phyloP scores from a whole-genome alignment of 2,329 filamentous ascomycete genomes.

The Aspergillus clavatus region DNA sequence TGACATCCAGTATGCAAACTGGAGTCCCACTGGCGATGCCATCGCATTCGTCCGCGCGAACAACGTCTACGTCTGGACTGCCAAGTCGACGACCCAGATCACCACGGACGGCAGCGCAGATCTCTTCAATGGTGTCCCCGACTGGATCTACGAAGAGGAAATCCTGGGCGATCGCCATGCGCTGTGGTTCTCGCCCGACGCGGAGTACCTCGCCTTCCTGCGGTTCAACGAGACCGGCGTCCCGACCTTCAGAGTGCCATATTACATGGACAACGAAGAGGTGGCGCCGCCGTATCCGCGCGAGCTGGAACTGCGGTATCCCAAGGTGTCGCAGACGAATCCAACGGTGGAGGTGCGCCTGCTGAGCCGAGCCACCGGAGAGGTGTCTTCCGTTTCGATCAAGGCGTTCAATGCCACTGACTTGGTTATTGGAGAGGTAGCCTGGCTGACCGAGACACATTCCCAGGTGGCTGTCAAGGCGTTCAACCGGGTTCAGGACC shows the following conservation, averaged over 20 bases:
- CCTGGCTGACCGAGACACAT: constrained; percentile 61
- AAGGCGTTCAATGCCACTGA: constrained; percentile 57
- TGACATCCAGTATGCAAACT: constrained; percentile 63
- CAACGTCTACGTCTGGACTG: constrained; percentile 57
- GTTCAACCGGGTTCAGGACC: constrained; percentile 65
- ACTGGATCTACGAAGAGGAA: constrained; percentile 90
- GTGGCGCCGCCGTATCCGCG: constrained; percentile 58
- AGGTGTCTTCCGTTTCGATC: constrained; percentile 47
- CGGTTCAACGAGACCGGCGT: constrained; percentile 76
- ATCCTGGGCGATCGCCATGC: constrained; percentile 70
- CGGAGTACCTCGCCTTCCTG: constrained; percentile 78
- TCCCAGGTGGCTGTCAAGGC: constrained; percentile 59
- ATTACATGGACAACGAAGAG: constrained; percentile 58
- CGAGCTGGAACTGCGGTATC: constrained; percentile 61
- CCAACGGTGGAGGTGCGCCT: constrained; percentile 60
- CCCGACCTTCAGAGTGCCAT: constrained; percentile 60
- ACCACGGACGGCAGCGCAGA: constrained; percentile 78
- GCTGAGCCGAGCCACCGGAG: constrained; percentile 48
- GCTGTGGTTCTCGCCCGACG: constrained; percentile 88
- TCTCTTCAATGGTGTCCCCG: constrained; percentile 84
- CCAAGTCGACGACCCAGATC: constrained; percentile 57
- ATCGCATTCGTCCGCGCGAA: constrained; percentile 65
- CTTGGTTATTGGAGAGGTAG: constrained; percentile 62
- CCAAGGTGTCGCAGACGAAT: constrained; percentile 64
- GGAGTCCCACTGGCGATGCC: constrained; percentile 54